A percentile compares a stretch with the other conserved stretches of the same genome.
phyloP scores from a whole-genome alignment of 306 rosid genomes.

The Canavalia gladiata region DNA sequence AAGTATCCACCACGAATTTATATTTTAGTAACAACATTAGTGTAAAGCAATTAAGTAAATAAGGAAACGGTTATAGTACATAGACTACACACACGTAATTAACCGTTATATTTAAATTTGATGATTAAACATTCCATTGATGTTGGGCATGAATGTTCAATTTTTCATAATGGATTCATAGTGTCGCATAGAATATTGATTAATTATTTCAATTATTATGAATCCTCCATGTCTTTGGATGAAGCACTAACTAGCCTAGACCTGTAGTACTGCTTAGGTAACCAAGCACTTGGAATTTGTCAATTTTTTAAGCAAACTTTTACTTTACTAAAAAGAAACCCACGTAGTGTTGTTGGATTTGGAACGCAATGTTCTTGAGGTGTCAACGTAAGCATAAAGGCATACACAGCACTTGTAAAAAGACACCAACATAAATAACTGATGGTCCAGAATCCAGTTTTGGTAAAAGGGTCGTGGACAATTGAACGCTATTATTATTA shows the following conservation, averaged over 20 bases:
- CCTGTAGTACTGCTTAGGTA: conserved; percentile 11
- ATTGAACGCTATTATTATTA: background rate
- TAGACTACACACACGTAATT: background rate
- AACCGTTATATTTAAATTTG: background rate
- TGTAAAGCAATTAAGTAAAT: background rate
- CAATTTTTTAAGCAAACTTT: background rate
- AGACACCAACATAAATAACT: background rate
- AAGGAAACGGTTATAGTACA: conserved; percentile 13
- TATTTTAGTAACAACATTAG: too few species aligned
- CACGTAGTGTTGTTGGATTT: background rate
- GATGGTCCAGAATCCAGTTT: background rate
- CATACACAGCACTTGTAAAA: background rate
- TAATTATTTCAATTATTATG: conserved; percentile 5
- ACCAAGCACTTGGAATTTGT: background rate
- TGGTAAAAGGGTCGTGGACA: background rate
- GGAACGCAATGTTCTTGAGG: background rate
- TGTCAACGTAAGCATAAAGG: background rate
- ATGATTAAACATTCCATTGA: background rate
- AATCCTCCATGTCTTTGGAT: conserved; percentile 12
- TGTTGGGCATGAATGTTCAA: background rate
- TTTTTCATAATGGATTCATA: conserved; percentile 13
- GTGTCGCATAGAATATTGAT: background rate
- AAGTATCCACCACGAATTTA: background rate
- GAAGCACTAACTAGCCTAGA: conserved; percentile 1
- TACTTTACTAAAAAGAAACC: background rate